Percentiles rank a stretch among this genome's conserved stretches.
These are phyloP conservation scores for Monosporascus sp. DNA, from an alignment of 2,329 filamentous ascomycete species.

Conservation along the genomic window DNA sequence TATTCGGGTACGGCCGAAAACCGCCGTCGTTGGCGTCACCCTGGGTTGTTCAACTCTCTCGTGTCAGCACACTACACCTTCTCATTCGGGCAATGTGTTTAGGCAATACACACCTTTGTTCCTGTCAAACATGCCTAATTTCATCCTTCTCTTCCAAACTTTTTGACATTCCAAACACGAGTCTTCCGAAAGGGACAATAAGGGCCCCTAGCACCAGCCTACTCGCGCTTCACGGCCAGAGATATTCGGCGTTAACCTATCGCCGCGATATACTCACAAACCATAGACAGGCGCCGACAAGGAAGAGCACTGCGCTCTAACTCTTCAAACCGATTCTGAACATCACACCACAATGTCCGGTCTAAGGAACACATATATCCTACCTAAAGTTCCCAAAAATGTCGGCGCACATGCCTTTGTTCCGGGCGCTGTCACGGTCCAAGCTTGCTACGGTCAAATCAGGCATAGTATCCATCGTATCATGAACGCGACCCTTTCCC, in stretches of 20 bases:
- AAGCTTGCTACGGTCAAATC: slow-evolving; percentile 1
- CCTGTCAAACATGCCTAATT: too few relatives aligned
- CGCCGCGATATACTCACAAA: slow-evolving; percentile 5
- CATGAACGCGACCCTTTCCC: slow-evolving; percentile 1
- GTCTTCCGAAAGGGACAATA: too few relatives aligned
- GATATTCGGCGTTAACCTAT: neutral
- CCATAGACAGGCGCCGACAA: slow-evolving; percentile 1
- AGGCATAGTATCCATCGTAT: slow-evolving; percentile 1
- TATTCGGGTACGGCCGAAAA: too few relatives aligned
- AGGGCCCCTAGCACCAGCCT: too few relatives aligned
- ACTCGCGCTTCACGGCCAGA: too few relatives aligned
- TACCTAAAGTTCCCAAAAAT: slow-evolving; percentile 9
- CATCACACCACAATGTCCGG: slow-evolving; percentile 8
- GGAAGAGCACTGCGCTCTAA: slow-evolving; percentile 10
- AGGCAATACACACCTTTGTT: too few relatives aligned
- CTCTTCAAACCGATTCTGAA: slow-evolving; percentile 6
- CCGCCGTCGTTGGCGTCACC: too few relatives aligned
- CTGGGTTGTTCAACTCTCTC: too few relatives aligned
- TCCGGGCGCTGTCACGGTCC: slow-evolving; percentile 13
- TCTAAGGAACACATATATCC: slow-evolving; percentile 10
- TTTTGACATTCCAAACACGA: too few relatives aligned
- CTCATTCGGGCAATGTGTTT: too few relatives aligned
- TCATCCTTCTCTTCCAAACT: too few relatives aligned
- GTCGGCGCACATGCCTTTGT: slow-evolving; percentile 14
- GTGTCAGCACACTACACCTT: too few relatives aligned